Evolutionary conservation across 2,329 filamentous ascomycete genomes (phyloP).

Genomic region (Cucurbitaria berberidis): DNA sequence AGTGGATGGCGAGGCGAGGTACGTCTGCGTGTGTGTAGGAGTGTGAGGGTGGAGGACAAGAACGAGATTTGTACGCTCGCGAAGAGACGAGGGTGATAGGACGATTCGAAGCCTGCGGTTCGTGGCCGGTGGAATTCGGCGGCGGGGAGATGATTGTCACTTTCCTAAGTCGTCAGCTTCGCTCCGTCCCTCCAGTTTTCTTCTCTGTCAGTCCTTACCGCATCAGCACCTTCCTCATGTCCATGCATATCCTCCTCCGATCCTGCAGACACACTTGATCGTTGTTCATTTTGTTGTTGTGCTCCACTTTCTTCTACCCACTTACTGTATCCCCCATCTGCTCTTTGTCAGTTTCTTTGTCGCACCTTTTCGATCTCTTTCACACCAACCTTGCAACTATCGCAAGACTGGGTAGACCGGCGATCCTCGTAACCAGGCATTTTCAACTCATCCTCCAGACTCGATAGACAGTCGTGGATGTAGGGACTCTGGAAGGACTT

Average conservation of each 20-base stretch:
- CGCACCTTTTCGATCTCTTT: no score
- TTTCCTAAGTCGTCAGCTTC: neutral
- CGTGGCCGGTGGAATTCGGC: neutral
- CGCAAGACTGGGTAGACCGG: no score
- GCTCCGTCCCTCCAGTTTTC: neutral
- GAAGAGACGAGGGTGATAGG: neutral
- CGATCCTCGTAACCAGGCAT: no score
- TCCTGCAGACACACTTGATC: neutral
- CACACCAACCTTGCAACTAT: no score
- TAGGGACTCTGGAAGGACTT: no score
- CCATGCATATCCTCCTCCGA: neutral
- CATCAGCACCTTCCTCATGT: neutral
- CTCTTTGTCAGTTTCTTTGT: no score
- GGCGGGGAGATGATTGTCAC: neutral
- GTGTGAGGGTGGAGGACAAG: neutral
- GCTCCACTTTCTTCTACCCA: no score
- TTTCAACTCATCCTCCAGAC: no score
- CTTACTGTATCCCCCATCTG: no score
- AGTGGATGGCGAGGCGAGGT: conserved; percentile 16
- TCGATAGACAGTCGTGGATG: no score
- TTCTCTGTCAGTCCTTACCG: no score
- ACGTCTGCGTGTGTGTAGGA: neutral
- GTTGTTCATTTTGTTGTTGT: neutral
- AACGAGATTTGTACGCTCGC: no score
- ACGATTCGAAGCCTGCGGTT: neutral